A percentile compares a stretch with the other conserved stretches of the same genome.
These are phyloP conservation scores for Tetrapisispora fleetii DNA, from an alignment of 805 yeast genomes.

Conservation along the genomic window DNA sequence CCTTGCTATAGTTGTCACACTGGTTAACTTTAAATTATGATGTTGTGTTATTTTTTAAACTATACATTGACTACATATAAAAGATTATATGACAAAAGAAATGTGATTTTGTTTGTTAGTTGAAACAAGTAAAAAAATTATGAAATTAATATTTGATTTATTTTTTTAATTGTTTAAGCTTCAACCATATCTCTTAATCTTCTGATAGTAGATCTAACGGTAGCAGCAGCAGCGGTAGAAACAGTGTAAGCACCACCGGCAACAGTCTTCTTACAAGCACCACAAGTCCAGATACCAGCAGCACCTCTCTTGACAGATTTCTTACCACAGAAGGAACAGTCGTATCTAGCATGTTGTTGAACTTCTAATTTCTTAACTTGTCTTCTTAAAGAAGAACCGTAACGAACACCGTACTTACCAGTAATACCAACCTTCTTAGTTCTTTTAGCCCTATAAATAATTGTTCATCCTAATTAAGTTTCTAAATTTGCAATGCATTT, in stretches of 20 bases:
- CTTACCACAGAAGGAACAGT: constrained; percentile 99
- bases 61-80: constrained; percentile 3
- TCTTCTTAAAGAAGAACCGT: constrained; percentile 99
- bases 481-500: not conserved
- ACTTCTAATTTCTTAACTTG: constrained; percentile 98
- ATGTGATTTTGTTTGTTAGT: constrained; percentile 1
- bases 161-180: constrained; percentile 52
- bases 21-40: not conserved
- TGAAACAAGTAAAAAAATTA: not conserved
- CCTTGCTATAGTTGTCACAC: too few species aligned
- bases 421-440: constrained; percentile 99
- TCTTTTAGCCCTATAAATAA: constrained; percentile 84
- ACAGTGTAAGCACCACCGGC: constrained; percentile 99
- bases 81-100: constrained; percentile 2
- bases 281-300: constrained; percentile 98
- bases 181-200: constrained; percentile 99
- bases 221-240: constrained; percentile 99
- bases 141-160: not conserved
- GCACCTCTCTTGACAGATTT: constrained; percentile 95
- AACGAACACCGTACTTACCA: constrained; percentile 99
- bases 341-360: constrained; percentile 98
- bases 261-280: constrained; percentile 88
- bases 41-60: constrained; percentile 3
- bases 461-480: not conserved
- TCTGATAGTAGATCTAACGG: constrained; percentile 99